Base-by-base conservation (phyloP, 352 stramenopile species). In the Globisporangium radiosum region DNA sequence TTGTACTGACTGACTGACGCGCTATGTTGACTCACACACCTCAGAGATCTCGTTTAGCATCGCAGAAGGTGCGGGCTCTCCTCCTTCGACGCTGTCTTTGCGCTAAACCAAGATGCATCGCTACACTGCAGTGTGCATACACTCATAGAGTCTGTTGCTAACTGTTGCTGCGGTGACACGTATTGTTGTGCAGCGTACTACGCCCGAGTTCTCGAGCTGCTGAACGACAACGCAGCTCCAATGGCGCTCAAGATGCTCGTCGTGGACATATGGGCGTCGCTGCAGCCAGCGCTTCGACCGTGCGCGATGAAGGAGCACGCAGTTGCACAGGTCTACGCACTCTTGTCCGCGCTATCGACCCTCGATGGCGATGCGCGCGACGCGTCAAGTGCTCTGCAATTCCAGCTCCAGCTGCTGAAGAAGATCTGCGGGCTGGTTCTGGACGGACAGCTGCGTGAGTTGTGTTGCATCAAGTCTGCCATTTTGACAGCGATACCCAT, bases 221-320 rank as follows among this genome's bases (percentile, higher is more conserved):
- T 47, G 10, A n/a, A 6, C 10, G 42, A 47, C 42, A 15, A 10
- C 7, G 25, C 11, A 6, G 48, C 48, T 6, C 48, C 19, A 4
- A 36, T 53, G 19, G 25, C n/a, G 48, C 48, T 57, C 15, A 42
- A 44, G 36, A 56, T 40, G 36, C 17, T 57, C 10, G 19, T 15
- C 51, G 59, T 61, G 17, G 56, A 61, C 51, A 44, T 61, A n/a
- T 61, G 56, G 56, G 56, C 56, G 37, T 61, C 47, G 37, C 19
- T 61, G 15, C 56, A 61, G 42, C 38, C 56, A 6, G 10, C 39
- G 15, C 49, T 61, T 33, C 47, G 51, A 37, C 56, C 56, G 50
- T 61, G 33, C 4, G n/a, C 44, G 19, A 61, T 56, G 40, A 61
- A 61, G 59, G 56, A 61, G 42, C 47, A 36, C 7, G 56, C 43